phyloP scores from a whole-genome alignment of 1,284 basidiomycete species.

The Vanrija humicola region DNA sequence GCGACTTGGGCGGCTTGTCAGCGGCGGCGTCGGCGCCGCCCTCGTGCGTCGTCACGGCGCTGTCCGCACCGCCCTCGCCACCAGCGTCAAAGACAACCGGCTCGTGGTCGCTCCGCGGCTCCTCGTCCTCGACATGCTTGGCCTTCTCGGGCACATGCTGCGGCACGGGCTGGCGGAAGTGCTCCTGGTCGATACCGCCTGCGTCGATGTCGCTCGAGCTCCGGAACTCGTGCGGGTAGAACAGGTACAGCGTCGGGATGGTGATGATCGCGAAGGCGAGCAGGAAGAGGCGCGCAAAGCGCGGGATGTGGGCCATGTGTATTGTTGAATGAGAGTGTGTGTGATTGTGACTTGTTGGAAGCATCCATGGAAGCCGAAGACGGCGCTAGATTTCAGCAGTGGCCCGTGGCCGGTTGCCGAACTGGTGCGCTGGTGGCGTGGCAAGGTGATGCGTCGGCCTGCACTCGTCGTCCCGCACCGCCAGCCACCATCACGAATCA shows the following conservation, averaged over 20 bases:
- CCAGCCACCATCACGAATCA: too few species aligned
- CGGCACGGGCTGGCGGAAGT: slow-evolving; percentile 22
- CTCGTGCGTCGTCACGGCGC: slow-evolving; percentile 2
- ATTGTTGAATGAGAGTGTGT: not conserved
- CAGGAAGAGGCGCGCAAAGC: slow-evolving; percentile 36
- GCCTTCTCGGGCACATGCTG: slow-evolving; percentile 3
- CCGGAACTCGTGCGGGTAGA: slow-evolving; percentile 24
- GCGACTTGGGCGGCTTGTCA: too few species aligned
- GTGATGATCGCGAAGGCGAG: slow-evolving; percentile 33
- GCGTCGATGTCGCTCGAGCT: slow-evolving; percentile 21
- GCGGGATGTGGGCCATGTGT: slow-evolving; percentile 24
- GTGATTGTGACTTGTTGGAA: too few species aligned
- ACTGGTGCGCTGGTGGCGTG: too few species aligned
- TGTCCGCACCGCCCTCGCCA: slow-evolving; percentile 12
- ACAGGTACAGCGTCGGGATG: slow-evolving; percentile 35
- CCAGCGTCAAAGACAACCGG: slow-evolving; percentile 3
- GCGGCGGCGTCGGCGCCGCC: not conserved
- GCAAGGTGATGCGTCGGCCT: too few species aligned
- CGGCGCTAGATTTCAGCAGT: not conserved
- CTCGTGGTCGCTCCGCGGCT: not conserved
- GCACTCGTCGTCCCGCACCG: too few species aligned
- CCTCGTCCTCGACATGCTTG: slow-evolving; percentile 17
- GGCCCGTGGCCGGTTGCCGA: too few species aligned
- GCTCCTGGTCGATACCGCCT: slow-evolving; percentile 40
- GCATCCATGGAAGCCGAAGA: not conserved